Evolutionary conservation across 2,329 filamentous ascomycete genomes (phyloP).

Genomic region (Fusarium sterilihyphosum): DNA sequence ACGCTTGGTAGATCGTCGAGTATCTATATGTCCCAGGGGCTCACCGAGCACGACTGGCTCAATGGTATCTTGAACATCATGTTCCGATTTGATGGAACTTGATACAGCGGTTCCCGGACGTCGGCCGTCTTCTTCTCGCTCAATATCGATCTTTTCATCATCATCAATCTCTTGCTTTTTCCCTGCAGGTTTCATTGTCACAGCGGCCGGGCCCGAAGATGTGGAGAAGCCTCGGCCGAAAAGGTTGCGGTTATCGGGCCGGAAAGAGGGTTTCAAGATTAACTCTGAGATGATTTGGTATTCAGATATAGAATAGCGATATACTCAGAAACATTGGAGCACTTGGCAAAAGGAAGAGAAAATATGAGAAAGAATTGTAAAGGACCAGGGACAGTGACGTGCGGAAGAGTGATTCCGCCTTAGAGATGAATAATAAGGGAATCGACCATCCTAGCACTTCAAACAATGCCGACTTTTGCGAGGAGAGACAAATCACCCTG

Average conservation of each 20-base stretch:
- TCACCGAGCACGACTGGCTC: slow-evolving; percentile 38
- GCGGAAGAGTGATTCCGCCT: slow-evolving; percentile 34
- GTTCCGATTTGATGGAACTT: slow-evolving; percentile 19
- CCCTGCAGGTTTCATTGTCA: slow-evolving; percentile 23
- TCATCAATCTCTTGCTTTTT: background rate
- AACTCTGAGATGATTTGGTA: background rate
- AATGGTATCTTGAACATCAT: slow-evolving; percentile 27
- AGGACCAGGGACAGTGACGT: background rate
- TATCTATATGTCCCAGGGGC: slow-evolving; percentile 36
- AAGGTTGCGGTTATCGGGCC: slow-evolving; percentile 10
- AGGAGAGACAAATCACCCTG: background rate
- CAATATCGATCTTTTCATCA: slow-evolving; percentile 30
- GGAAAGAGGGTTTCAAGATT: background rate
- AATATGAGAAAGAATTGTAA: slow-evolving; percentile 5
- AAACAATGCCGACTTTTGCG: slow-evolving; percentile 14
- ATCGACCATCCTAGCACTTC: background rate
- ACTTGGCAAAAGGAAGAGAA: background rate
- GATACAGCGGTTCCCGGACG: slow-evolving; percentile 28
- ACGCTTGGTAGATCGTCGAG: slow-evolving; percentile 28
- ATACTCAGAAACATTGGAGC: background rate
- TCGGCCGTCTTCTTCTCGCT: slow-evolving; percentile 9
- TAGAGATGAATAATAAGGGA: background rate
- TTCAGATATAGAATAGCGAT: background rate
- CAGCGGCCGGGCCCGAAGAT: slow-evolving; percentile 34
- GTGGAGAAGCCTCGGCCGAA: slow-evolving; percentile 29